Percentiles rank a stretch among this genome's conserved stretches.
Evolutionary conservation across 1,284 basidiomycete genomes (phyloP).

Genomic region (Wallemia mellicola): DNA sequence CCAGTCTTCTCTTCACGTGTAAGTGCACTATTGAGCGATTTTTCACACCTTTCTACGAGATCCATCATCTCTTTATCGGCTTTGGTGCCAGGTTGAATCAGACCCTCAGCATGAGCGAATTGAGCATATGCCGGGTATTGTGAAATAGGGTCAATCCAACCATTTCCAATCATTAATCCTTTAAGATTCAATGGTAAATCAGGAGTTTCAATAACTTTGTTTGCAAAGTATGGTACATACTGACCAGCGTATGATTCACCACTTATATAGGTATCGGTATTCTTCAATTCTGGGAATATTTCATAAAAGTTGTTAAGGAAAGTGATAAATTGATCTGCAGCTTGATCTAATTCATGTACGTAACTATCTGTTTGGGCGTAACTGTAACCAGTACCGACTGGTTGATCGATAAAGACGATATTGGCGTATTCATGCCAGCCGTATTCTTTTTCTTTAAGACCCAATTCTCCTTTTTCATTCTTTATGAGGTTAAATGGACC

Average conservation of each 20-base stretch:
- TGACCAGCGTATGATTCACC: slow-evolving; percentile 97
- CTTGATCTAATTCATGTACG: slow-evolving; percentile 48
- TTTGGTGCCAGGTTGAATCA: slow-evolving; percentile 43
- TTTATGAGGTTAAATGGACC: slow-evolving; percentile 34
- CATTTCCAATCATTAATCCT: slow-evolving; percentile 80
- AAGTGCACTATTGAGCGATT: slow-evolving; percentile 5
- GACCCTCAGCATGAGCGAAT: slow-evolving; percentile 46
- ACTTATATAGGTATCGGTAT: slow-evolving; percentile 62
- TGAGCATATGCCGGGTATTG: slow-evolving; percentile 82
- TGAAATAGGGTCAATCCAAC: slow-evolving; percentile 67
- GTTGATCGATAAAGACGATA: slow-evolving; percentile 83
- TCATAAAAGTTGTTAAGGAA: slow-evolving; percentile 66
- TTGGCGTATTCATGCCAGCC: slow-evolving; percentile 99
- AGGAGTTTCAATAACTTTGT: slow-evolving; percentile 28
- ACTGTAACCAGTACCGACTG: slow-evolving; percentile 79
- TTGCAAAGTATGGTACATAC: slow-evolving; percentile 83
- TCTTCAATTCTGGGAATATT: slow-evolving; percentile 62
- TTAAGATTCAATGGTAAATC: slow-evolving; percentile 22
- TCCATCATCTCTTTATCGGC: slow-evolving; percentile 31
- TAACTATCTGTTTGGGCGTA: slow-evolving; percentile 62
- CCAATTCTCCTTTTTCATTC: slow-evolving; percentile 45
- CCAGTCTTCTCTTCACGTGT: slow-evolving; percentile 7
- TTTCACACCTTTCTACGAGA: slow-evolving; percentile 34
- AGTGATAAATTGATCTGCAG: slow-evolving; percentile 43
- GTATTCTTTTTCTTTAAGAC: slow-evolving; percentile 35